These are phyloP conservation scores for Paxillus ammoniavirescens DNA, from an alignment of 768 basidiomycete genomes.

Conservation along the genomic window DNA sequence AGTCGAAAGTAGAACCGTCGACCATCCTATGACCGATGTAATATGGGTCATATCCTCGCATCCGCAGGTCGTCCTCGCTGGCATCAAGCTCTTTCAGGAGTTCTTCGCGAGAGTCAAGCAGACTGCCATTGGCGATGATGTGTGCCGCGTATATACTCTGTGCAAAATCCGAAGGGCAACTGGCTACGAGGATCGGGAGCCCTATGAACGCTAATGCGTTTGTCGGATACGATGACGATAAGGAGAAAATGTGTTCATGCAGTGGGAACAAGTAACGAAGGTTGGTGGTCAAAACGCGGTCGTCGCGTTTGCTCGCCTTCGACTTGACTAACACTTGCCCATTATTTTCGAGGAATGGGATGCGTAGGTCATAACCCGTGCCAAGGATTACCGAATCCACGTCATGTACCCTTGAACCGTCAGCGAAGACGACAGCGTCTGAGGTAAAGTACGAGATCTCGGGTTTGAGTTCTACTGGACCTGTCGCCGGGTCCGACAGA, in stretches of 20 bases:
- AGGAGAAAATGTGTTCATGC: slow-evolving; percentile 50
- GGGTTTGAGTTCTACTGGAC: slow-evolving; percentile 34
- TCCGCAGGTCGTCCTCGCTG: slow-evolving; percentile 40
- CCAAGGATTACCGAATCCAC: slow-evolving; percentile 51
- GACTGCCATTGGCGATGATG: slow-evolving; percentile 39
- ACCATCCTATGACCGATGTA: slow-evolving; percentile 46
- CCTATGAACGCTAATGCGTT: slow-evolving; percentile 57
- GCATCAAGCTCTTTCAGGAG: slow-evolving; percentile 40
- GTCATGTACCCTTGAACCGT: slow-evolving; percentile 38
- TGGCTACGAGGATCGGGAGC: slow-evolving; percentile 45
- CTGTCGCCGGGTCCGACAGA: slow-evolving; percentile 12
- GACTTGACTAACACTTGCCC: slow-evolving; percentile 18
- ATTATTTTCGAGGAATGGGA: slow-evolving; percentile 46
- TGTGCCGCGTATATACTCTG: slow-evolving; percentile 49
- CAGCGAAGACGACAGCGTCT: slow-evolving; percentile 44
- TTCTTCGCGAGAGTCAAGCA: slow-evolving; percentile 40
- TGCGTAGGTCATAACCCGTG: slow-evolving; percentile 53
- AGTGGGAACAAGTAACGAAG: slow-evolving; percentile 54
- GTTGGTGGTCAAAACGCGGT: slow-evolving; percentile 42
- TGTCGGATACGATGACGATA: slow-evolving; percentile 44
- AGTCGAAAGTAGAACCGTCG: slow-evolving; percentile 33
- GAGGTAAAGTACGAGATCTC: slow-evolving; percentile 49
- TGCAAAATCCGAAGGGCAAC: slow-evolving; percentile 48
- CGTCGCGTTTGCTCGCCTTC: slow-evolving; percentile 11
- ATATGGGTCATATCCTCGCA: slow-evolving; percentile 48